Percentiles rank a stretch among this genome's conserved stretches.
Evolutionary conservation across 495 filamentous ascomycete species (phyloP).

Genomic region (Tuber indicum): DNA sequence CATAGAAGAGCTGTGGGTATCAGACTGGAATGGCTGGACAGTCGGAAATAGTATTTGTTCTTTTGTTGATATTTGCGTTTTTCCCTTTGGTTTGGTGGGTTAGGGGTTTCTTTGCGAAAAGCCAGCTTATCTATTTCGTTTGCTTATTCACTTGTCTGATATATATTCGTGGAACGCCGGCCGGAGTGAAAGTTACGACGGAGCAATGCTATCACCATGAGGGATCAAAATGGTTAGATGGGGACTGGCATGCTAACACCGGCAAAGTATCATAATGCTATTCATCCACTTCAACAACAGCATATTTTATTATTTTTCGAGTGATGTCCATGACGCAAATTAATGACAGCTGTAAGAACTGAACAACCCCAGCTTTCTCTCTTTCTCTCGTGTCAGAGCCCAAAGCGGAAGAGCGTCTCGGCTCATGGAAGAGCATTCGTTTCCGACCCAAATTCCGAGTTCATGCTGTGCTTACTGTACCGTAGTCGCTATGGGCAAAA

Average conservation of each 20-base stretch:
- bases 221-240: neutral
- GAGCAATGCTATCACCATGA: neutral
- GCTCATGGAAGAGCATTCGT: neutral
- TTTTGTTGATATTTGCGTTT: neutral
- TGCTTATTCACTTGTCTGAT: neutral
- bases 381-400: neutral
- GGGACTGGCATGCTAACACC: neutral
- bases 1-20: slow-evolving; percentile 89
- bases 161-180: neutral
- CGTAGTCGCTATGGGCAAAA: neutral
- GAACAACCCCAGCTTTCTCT: too few relatives aligned
- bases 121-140: neutral
- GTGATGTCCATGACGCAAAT: neutral
- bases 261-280: neutral
- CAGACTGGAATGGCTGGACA: slow-evolving; percentile 52
- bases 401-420: neutral
- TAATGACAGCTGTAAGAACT: too few relatives aligned
- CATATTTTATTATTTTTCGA: neutral
- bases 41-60: neutral
- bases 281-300: neutral
- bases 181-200: neutral
- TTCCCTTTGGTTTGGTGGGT: neutral
- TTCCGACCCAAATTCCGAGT: neutral
- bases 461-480: neutral
- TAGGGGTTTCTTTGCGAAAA: neutral